Percentiles rank a stretch among this genome's conserved stretches.
Conservation (phyloP, 768 basidiomycete genomes). For the Pleurotus citrinopileatus region DNA sequence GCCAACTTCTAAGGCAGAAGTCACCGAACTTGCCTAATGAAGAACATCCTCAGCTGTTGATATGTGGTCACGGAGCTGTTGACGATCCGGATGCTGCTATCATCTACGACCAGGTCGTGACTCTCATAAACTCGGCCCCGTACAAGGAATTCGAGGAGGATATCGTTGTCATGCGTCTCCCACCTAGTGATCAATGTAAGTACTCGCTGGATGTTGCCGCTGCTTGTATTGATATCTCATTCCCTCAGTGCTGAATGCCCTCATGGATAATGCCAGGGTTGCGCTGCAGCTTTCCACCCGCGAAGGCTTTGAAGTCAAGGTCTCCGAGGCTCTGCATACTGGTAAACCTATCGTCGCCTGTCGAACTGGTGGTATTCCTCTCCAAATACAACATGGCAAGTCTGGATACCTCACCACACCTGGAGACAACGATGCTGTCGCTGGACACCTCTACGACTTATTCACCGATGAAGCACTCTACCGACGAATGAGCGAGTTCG, state of each 20-base stretch:
- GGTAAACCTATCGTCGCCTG: conserved; percentile 85
- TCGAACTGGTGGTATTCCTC: conserved; percentile 89
- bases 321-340: conserved; percentile 91
- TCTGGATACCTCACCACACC: conserved; percentile 82
- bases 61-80: conserved; percentile 91
- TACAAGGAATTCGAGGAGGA: conserved; percentile 56
- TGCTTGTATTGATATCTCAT: conserved; percentile 11
- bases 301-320: conserved; percentile 98
- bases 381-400: conserved; percentile 86
- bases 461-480: conserved; percentile 73
- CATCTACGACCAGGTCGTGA: conserved; percentile 79
- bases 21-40: conserved; percentile 40
- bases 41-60: conserved; percentile 69
- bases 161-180: conserved; percentile 76
- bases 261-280: conserved; percentile 87
- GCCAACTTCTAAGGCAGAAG: conserved; percentile 53
- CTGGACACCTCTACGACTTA: conserved; percentile 72
- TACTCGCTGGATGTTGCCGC: conserved; percentile 14
- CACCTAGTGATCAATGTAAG: conserved; percentile 82
- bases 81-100: conserved; percentile 95
- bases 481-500: conserved; percentile 60
- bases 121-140: conserved; percentile 48
- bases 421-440: conserved; percentile 74
- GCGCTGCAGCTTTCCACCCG: conserved; percentile 90
- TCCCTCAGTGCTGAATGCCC: conserved; percentile 70